These are phyloP conservation scores for Podila verticillata DNA, from an alignment of 192 early-diverging fungal species.

Conservation along the genomic window DNA sequence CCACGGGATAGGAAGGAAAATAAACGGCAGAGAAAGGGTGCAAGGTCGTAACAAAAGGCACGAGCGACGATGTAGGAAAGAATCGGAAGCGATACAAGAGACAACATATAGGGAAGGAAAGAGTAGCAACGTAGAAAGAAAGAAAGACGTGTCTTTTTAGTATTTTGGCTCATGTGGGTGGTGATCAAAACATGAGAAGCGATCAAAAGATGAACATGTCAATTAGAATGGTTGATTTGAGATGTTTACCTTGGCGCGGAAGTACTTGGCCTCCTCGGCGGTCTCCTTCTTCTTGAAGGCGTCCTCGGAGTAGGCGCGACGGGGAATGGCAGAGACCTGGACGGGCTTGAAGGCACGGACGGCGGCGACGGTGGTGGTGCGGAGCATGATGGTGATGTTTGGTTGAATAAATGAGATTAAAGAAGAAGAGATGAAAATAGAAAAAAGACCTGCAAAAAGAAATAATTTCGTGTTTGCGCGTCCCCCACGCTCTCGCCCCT, in stretches of 20 bases:
- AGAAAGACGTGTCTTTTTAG: neutral
- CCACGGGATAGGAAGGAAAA: neutral
- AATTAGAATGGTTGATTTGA: neutral
- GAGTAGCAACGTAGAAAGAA: neutral
- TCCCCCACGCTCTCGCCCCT: too few relatives aligned
- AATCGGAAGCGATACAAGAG: neutral
- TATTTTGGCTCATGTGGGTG: neutral
- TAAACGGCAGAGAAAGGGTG: neutral
- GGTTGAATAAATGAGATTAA: neutral
- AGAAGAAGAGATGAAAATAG: slow-evolving; percentile 8
- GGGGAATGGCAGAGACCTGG: slow-evolving; percentile 37
- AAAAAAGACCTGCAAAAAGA: neutral
- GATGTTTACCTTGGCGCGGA: slow-evolving; percentile 36
- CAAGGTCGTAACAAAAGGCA: neutral
- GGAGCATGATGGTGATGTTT: slow-evolving; percentile 33
- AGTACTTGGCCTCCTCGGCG: slow-evolving; percentile 40
- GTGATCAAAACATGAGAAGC: too few relatives aligned
- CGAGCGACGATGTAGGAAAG: neutral
- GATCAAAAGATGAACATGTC: too few relatives aligned
- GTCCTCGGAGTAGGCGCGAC: slow-evolving; percentile 21
- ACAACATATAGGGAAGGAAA: neutral
- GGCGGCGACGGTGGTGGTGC: slow-evolving; percentile 41
- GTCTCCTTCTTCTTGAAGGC: slow-evolving; percentile 40
- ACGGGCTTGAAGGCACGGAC: slow-evolving; percentile 50
- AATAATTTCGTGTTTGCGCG: too few relatives aligned